Evolutionary conservation across 2,329 filamentous ascomycete genomes (phyloP).

Genomic region (Colletotrichum acutatum): DNA sequence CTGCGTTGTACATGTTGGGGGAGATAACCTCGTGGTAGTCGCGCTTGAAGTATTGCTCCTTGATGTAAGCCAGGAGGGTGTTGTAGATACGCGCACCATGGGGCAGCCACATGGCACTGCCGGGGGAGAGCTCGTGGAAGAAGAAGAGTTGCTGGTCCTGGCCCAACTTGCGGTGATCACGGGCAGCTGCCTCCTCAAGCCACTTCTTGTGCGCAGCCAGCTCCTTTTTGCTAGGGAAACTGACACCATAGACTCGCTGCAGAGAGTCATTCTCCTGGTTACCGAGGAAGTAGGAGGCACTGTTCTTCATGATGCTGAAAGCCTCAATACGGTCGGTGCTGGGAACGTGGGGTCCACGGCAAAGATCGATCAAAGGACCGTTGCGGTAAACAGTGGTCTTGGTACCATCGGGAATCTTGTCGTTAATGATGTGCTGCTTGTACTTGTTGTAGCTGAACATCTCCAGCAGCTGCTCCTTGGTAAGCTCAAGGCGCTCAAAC

Average conservation of each 20-base stretch:
- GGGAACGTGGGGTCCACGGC: conserved; percentile 93
- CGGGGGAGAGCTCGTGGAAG: conserved; percentile 94
- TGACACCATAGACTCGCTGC: conserved; percentile 96
- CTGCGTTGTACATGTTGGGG: conserved; percentile 91
- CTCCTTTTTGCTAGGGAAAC: conserved; percentile 94
- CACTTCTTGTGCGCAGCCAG: conserved; percentile 95
- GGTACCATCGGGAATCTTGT: conserved; percentile 89
- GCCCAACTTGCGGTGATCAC: conserved; percentile 93
- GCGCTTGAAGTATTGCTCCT: conserved; percentile 90
- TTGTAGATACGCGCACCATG: conserved; percentile 96
- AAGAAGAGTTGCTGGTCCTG: conserved; percentile 98
- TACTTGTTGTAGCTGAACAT: conserved; percentile 96
- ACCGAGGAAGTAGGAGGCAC: conserved; percentile 88
- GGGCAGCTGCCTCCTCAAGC: conserved; percentile 96
- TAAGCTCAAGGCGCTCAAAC: conserved; percentile 89
- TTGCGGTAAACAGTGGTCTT: conserved; percentile 95
- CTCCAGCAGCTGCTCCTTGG: conserved; percentile 90
- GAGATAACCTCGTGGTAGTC: conserved; percentile 96
- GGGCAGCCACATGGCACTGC: conserved; percentile 90
- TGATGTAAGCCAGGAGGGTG: conserved; percentile 82
- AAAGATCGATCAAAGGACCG: conserved; percentile 93
- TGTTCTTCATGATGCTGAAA: conserved; percentile 79
- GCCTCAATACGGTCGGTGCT: conserved; percentile 87
- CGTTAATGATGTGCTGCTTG: conserved; percentile 97
- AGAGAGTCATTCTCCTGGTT: conserved; percentile 94